A percentile compares a stretch with the other conserved stretches of the same genome.
phyloP scores from a whole-genome alignment of 768 basidiomycete genomes.

The Sporobolomyces roseus region DNA sequence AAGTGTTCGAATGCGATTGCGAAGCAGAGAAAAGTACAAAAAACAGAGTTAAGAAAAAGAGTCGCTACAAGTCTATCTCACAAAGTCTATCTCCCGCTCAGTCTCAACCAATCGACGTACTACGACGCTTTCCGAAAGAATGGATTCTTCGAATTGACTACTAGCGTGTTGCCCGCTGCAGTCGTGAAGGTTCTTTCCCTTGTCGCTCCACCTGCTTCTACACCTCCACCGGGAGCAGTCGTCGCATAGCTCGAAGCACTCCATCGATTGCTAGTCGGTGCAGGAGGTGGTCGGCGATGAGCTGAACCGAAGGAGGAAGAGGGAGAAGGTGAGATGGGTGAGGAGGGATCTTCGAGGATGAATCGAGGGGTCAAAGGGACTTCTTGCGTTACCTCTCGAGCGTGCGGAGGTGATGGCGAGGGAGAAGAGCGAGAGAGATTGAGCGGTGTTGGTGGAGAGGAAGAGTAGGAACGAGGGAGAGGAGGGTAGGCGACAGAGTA shows the following conservation, averaged over 20 bases:
- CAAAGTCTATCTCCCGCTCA: too few species aligned
- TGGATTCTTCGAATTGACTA: constrained; percentile 18
- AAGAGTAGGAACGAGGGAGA: constrained; percentile 17
- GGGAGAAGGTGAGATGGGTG: constrained; percentile 26
- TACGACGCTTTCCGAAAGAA: constrained; percentile 15
- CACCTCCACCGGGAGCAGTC: background rate
- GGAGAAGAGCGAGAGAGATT: background rate
- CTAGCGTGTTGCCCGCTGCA: constrained; percentile 28
- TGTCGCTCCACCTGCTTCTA: constrained; percentile 2
- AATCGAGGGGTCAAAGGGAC: constrained; percentile 23
- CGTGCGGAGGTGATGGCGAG: background rate
- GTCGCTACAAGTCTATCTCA: too few species aligned
- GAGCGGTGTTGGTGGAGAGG: constrained; percentile 1
- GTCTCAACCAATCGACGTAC: too few species aligned
- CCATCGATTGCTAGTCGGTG: background rate
- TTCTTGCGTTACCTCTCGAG: constrained; percentile 1
- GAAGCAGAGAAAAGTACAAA: too few species aligned
- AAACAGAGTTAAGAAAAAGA: too few species aligned
- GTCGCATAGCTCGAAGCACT: background rate
- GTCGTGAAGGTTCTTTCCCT: constrained; percentile 25
- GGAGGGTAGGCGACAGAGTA: constrained; percentile 32
- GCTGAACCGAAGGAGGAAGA: constrained; percentile 16
- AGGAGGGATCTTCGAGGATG: constrained; percentile 23
- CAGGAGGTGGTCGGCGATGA: background rate
- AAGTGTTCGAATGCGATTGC: too few species aligned